phyloP scores from a whole-genome alignment of 1,139 yeast genomes.

The Lodderomyces metapsilosis region DNA sequence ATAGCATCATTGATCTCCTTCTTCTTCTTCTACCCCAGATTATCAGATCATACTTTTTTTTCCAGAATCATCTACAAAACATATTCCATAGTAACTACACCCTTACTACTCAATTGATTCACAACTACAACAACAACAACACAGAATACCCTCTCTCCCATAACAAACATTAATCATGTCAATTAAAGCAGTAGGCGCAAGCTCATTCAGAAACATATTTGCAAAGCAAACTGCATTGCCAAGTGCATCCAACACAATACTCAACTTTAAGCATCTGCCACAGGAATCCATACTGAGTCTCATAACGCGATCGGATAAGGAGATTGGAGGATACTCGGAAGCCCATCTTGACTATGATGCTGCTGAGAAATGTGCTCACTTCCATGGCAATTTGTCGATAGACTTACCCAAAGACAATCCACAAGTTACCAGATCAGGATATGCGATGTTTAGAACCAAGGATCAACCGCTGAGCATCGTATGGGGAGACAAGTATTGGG shows the following conservation, averaged over 20 bases:
- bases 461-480: conserved; percentile 56
- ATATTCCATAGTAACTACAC: no score
- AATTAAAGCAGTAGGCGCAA: conserved; percentile 43
- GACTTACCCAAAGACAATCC: conserved; percentile 74
- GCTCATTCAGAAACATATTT: conserved; percentile 38
- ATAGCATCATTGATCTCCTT: no score
- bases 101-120: no score
- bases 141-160: no score
- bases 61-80: no score
- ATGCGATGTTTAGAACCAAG: conserved; percentile 82
- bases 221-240: conserved; percentile 30
- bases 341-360: conserved; percentile 49
- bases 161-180: no score
- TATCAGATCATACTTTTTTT: no score
- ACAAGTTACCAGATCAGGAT: conserved; percentile 70
- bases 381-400: conserved; percentile 69
- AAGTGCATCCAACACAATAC: conserved; percentile 39
- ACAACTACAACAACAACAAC: background rate
- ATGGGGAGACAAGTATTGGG: conserved; percentile 52
- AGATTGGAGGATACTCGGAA: conserved; percentile 75
- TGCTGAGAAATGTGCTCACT: conserved; percentile 48
- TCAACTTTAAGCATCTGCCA: conserved; percentile 56
- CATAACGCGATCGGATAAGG: conserved; percentile 66
- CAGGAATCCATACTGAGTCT: conserved; percentile 41
- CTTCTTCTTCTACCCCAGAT: no score